A percentile compares a stretch with the other conserved stretches of the same genome.
These are phyloP conservation scores for Boletus vinaceobasis DNA, from an alignment of 768 basidiomycete species.

Conservation along the genomic window DNA sequence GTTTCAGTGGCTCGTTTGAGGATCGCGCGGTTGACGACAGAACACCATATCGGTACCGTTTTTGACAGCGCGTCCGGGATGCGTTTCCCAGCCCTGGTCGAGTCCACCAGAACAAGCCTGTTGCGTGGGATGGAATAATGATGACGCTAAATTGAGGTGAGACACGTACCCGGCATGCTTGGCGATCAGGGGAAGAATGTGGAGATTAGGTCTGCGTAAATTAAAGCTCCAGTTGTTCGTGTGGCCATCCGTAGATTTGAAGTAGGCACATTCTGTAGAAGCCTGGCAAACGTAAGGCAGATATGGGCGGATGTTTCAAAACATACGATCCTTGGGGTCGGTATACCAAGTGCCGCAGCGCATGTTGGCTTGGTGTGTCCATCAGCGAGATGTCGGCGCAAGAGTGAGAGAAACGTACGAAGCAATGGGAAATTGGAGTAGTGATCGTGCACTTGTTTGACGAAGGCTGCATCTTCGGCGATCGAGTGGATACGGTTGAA, in stretches of 20 bases:
- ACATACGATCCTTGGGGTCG: slow-evolving; percentile 55
- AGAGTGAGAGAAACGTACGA: slow-evolving; percentile 37
- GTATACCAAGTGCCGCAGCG: slow-evolving; percentile 95
- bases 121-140: background rate
- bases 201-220: slow-evolving; percentile 79
- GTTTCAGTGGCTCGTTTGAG: slow-evolving; percentile 9
- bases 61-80: slow-evolving; percentile 93
- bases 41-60: slow-evolving; percentile 93
- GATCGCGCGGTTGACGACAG: slow-evolving; percentile 74
- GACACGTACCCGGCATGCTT: slow-evolving; percentile 52
- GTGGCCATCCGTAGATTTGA: slow-evolving; percentile 92
- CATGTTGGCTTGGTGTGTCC: slow-evolving; percentile 65
- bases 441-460: slow-evolving; percentile 47
- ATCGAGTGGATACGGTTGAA: slow-evolving; percentile 91
- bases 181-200: slow-evolving; percentile 58
- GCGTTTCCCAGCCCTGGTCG: slow-evolving; percentile 88
- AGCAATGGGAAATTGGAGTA: slow-evolving; percentile 54
- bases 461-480: slow-evolving; percentile 69
- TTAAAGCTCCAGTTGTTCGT: slow-evolving; percentile 83
- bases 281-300: slow-evolving; percentile 3
- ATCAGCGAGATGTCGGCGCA: background rate
- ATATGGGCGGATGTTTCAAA: background rate
- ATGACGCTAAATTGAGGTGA: background rate
- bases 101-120: slow-evolving; percentile 86
- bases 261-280: slow-evolving; percentile 54